Base-by-base conservation (phyloP, 2,329 filamentous ascomycete genomes). In the Paraphaeosphaeria minitans region DNA sequence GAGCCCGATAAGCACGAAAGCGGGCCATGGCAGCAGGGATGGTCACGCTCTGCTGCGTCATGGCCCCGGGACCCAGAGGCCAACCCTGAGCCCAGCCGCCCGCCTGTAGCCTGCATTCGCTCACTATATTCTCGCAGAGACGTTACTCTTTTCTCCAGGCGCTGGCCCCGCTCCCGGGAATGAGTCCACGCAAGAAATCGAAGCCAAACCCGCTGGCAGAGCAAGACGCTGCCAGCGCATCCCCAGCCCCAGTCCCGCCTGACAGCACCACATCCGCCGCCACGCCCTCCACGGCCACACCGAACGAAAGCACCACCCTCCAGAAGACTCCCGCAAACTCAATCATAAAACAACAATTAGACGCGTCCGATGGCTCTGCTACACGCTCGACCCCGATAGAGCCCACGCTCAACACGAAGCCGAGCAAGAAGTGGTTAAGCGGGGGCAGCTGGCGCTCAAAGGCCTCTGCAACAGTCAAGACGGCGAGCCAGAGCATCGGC, bases 381-480 rank as follows among this genome's bases (percentile, higher is more conserved):
- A 62, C 65, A 12, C 59, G 67, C 4, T 60, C 66, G 4, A 43
- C 56, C 22, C 45, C 63, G 4, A 49, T 47, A 62, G 37, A 65
- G 56, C 60, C 62, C 54, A 42, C 66, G 58, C 35, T 71, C 58
- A 57, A 66, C 64, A 55, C 69, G 63, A 64, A 65, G 52, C 12
- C 57, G 7, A 69, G 69, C 53, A 67, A 63, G 53, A 79, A 75
- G 66, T 83, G 81, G 80, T 79, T 81, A 56, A 73, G 75, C 47
- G 75, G 75, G 7, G 76, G 78, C 35, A 81, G 78, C 52, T 81
- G 80, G 80, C 73, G 76, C 7, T 73, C 75, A 27, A 83, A 83
- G 68, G 78, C 81, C 12, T 76, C 77, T 12, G 76, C 80, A 1
- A 75, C 81, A 9, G 79, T 80, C n/a, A 75, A 80, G 64, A 78